phyloP scores from a whole-genome alignment of 2,329 filamentous ascomycete genomes.

The Westerdykella ornata region DNA sequence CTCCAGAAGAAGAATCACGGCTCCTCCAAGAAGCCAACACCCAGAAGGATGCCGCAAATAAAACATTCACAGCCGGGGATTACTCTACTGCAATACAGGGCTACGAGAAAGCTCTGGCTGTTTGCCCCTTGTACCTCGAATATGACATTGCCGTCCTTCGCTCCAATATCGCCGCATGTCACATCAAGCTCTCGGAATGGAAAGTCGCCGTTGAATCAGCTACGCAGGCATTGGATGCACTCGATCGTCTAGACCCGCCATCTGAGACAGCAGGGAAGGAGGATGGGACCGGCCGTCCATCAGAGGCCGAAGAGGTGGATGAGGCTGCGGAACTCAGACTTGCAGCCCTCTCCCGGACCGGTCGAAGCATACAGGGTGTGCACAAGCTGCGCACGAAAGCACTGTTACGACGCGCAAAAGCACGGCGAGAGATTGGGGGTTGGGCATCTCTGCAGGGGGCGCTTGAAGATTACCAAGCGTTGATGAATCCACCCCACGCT shows the following conservation, averaged over 20 bases:
- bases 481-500: conserved; percentile 51
- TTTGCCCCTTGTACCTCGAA: conserved; percentile 76
- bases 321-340: conserved; percentile 39
- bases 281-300: conserved; percentile 44
- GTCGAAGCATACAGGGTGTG: conserved; percentile 51
- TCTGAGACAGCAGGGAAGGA: conserved; percentile 34
- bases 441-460: conserved; percentile 78
- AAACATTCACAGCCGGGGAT: conserved; percentile 64
- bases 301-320: conserved; percentile 51
- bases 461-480: conserved; percentile 68
- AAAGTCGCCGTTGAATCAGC: conserved; percentile 72
- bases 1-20: conserved; percentile 33
- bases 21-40: conserved; percentile 65
- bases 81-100: conserved; percentile 72
- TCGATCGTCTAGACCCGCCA: conserved; percentile 56
- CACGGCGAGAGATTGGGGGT: conserved; percentile 61
- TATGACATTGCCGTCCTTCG: conserved; percentile 82
- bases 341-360: conserved; percentile 25
- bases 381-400: conserved; percentile 74
- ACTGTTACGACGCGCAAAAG: conserved; percentile 70
- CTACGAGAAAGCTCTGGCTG: conserved; percentile 72
- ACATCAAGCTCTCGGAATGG: conserved; percentile 80
- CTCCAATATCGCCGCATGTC: conserved; percentile 83
- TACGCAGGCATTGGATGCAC: conserved; percentile 61
- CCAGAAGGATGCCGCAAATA: conserved; percentile 70